Base-by-base conservation (phyloP, 495 filamentous ascomycete genomes). In the Cenococcum geophilum region DNA sequence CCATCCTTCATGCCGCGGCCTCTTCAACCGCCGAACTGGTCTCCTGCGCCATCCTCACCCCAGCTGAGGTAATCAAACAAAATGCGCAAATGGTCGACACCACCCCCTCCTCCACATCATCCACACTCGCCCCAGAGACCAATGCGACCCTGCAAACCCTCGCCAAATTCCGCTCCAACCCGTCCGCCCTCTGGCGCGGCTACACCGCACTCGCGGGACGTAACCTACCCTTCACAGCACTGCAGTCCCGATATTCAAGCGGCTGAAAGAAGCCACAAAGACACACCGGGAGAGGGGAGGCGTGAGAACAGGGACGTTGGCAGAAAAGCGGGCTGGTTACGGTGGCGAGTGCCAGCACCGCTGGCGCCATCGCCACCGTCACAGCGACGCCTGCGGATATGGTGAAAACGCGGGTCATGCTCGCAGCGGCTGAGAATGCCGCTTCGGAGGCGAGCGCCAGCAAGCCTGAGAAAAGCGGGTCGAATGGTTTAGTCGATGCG, bases 41-140 rank as follows among this genome's bases (percentile, higher is more conserved):
- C 2, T 89, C 89, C 5, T 96, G 92, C 69, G 75, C 86, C 27
- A 87, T 97, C 54, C 80, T 96, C 43, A 92, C 91, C 0, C 92
- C 92, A 0, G 88, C 91, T 40, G 91, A 97, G 71, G 89, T 95
- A 9, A 78, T 96, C 40, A 97, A 97, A 75, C 91, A 96, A 65
- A 95, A 96, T 73, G 89, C 91, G 1, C 92, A 97, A 72, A 86
- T 95, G 75, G 68, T 76, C 5, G 78, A 78, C 1, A 75, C 58
- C 6, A 42, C 40, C 16, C 61, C 60, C 10, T 23, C 66, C n/a
- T 60, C 68, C n/a, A n/a, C n/a, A 14, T 72, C 6, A 18, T 50
- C 22, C 22, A 40, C 55, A 34, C 62, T 61, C 36, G 18, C 51
- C 25, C 63, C 68, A 40, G 63, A 47, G 37, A 23, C 48, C 56